phyloP scores from a whole-genome alignment of 345 rosid species.

The Eucalyptus cloeziana region DNA sequence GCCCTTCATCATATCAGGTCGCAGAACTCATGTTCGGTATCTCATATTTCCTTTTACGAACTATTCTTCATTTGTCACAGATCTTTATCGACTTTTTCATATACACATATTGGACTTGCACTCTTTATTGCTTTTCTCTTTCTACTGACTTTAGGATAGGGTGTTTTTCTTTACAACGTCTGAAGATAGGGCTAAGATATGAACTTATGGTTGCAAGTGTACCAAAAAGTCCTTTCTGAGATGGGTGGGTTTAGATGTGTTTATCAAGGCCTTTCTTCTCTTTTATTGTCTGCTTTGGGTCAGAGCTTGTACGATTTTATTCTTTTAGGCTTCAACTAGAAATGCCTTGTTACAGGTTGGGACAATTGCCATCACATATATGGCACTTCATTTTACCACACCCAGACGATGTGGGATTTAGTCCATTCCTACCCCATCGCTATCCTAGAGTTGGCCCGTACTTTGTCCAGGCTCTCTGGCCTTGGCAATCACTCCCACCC shows the following conservation, averaged over 20 bases:
- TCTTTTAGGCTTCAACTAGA: fast-evolving
- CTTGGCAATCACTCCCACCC: fast-evolving
- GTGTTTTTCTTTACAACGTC: background rate
- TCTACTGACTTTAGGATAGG: background rate
- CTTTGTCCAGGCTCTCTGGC: too few species aligned
- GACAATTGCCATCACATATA: too few species aligned
- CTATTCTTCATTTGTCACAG: background rate
- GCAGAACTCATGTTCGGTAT: background rate
- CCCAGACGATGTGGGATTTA: fast-evolving
- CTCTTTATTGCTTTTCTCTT: background rate
- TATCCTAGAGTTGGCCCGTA: fast-evolving
- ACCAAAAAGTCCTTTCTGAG: background rate
- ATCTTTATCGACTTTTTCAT: background rate
- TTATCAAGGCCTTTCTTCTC: background rate
- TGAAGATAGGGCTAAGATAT: background rate
- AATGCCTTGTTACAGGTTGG: fast-evolving
- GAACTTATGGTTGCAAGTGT: background rate
- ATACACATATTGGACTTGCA: background rate
- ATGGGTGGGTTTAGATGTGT: background rate
- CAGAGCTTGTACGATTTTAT: fast-evolving
- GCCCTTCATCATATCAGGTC: background rate
- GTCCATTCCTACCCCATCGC: too few species aligned
- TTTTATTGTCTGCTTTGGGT: fast-evolving
- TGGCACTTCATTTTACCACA: too few species aligned
- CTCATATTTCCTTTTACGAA: background rate